Evolutionary conservation across 2,329 filamentous ascomycete species (phyloP).

Genomic region (Colletotrichum lentis): DNA sequence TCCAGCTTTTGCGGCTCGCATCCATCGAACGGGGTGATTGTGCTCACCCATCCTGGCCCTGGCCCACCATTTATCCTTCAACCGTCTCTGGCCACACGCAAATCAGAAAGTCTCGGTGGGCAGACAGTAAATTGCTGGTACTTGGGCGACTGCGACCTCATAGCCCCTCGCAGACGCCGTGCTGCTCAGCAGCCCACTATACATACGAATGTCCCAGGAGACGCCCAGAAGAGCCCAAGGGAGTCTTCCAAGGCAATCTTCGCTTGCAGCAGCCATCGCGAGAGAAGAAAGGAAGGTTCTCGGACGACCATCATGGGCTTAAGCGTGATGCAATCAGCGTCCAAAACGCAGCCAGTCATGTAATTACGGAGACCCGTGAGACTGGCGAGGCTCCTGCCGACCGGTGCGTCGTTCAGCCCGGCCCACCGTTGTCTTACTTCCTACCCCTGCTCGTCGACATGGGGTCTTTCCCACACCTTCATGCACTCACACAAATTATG

Average conservation of each 20-base stretch:
- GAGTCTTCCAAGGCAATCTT: conserved; percentile 10
- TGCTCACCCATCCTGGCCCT: background rate
- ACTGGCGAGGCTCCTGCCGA: conserved; percentile 40
- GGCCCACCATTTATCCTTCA: background rate
- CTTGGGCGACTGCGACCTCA: background rate
- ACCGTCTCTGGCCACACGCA: background rate
- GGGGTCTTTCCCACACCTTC: conserved; percentile 40
- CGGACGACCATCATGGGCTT: conserved; percentile 19
- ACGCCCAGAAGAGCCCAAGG: conserved; percentile 1
- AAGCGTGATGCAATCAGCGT: conserved; percentile 38
- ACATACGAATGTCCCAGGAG: conserved; percentile 16
- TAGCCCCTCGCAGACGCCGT: conserved; percentile 10
- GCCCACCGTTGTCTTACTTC: conserved; percentile 38
- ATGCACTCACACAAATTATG: conserved; percentile 36
- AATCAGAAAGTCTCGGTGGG: background rate
- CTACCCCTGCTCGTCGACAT: conserved; percentile 39
- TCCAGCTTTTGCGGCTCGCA: background rate
- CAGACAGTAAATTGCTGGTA: background rate
- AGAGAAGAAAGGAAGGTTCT: conserved; percentile 29
- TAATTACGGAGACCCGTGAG: conserved; percentile 34
- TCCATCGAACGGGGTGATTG: background rate
- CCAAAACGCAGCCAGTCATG: conserved; percentile 32
- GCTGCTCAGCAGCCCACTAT: conserved; percentile 1
- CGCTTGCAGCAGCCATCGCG: conserved; percentile 11
- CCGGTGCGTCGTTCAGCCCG: conserved; percentile 38